Percentiles rank a stretch among this genome's conserved stretches.
Conservation (phyloP, 371 early-diverging fungal species). For the Amoeboaphelidium occidentale region DNA sequence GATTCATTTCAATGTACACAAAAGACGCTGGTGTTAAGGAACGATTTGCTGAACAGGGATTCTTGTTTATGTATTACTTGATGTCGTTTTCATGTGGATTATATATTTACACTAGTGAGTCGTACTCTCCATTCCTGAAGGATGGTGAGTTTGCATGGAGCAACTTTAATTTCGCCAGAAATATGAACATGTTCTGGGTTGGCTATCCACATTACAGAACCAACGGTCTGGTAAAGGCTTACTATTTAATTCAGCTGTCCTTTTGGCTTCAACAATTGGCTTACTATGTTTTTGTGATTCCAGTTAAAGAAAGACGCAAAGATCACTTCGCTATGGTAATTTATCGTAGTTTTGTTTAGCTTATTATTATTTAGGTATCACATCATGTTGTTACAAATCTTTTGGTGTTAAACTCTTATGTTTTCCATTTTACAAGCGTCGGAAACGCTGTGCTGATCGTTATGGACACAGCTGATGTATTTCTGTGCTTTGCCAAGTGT, state of each 20-base stretch:
- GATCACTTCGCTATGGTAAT: conserved; percentile 46
- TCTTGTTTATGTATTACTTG: background rate
- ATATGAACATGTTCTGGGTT: background rate
- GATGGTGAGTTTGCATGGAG: no score
- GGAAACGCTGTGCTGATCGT: conserved; percentile 50
- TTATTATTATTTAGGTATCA: no score
- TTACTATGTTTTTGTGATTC: conserved; percentile 19
- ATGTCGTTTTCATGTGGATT: background rate
- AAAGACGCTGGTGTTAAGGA: no score
- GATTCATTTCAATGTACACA: no score
- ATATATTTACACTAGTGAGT: background rate
- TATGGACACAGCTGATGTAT: conserved; percentile 60
- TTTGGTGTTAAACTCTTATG: conserved; percentile 37
- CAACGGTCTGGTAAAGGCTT: conserved; percentile 20
- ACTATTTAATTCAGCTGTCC: conserved; percentile 47
- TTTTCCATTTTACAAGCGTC: conserved; percentile 41
- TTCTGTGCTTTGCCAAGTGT: conserved; percentile 36
- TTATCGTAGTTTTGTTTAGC: no score
- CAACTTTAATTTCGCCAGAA: no score
- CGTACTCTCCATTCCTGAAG: background rate
- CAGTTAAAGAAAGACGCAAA: conserved; percentile 47
- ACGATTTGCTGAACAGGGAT: background rate
- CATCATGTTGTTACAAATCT: conserved; percentile 55
- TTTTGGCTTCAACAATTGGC: conserved; percentile 49
- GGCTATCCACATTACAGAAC: background rate